Percentiles rank a stretch among this genome's conserved stretches.
Conservation (phyloP, 1,284 basidiomycete genomes). For the Entoloma clypeatum region DNA sequence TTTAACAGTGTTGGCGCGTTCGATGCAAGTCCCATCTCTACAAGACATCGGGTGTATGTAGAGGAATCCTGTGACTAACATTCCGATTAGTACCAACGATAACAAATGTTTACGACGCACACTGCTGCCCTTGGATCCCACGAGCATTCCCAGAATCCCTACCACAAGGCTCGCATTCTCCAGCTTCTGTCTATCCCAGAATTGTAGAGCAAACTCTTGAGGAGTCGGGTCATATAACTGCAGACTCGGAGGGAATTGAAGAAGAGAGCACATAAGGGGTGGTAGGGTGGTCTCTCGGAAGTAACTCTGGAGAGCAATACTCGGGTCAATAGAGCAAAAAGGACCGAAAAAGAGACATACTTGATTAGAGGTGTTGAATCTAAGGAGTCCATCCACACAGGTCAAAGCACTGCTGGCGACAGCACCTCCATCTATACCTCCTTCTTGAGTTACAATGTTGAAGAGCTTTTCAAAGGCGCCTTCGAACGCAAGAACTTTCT, state of each 20-base stretch:
- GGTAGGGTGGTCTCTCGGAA: conserved; percentile 92
- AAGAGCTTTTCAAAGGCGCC: conserved; percentile 97
- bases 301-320: conserved; percentile 70
- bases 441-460: conserved; percentile 83
- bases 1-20: conserved; percentile 89
- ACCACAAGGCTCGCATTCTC: conserved; percentile 77
- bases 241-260: conserved; percentile 81
- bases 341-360: conserved; percentile 39
- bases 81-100: conserved; percentile 6
- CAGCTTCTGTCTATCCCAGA: conserved; percentile 92
- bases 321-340: conserved; percentile 8
- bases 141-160: conserved; percentile 74
- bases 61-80: conserved; percentile 53
- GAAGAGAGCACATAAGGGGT: conserved; percentile 73
- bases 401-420: conserved; percentile 85
- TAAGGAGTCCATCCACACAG: conserved; percentile 81
- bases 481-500: conserved; percentile 96
- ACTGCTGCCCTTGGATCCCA: conserved; percentile 68
- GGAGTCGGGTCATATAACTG: conserved; percentile 66
- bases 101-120: conserved; percentile 37
- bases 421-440: conserved; percentile 88
- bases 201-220: conserved; percentile 92
- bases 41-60: conserved; percentile 77
- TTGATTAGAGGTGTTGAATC: conserved; percentile 96
- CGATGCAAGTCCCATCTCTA: conserved; percentile 87